Base-by-base conservation (phyloP, 768 basidiomycete genomes). In the Lactifluus pinguis region DNA sequence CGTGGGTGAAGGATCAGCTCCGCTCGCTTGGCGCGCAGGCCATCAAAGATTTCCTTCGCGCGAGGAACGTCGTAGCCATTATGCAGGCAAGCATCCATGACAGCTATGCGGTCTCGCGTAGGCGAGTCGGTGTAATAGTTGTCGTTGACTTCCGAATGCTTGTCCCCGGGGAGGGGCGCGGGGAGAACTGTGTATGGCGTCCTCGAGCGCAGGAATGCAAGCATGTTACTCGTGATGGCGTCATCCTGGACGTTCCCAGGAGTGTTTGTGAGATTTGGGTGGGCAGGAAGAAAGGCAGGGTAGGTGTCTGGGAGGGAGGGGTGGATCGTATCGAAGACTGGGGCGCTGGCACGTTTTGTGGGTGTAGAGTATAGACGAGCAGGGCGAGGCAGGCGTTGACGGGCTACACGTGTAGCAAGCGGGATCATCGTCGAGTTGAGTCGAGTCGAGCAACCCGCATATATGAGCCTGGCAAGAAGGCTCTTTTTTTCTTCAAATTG, bases 1-100 rank as follows among this genome's bases (percentile, higher is more conserved):
- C 77, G 73, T 3, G 68, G 55, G 11, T 81, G 75, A 21, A 84
- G 68, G 15, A 89, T 68, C 5, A 77, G 74, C 5, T 81, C 75
- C 0, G 76, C 75, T 0, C 80, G 66, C 0, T 72, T 65, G 9
- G 63, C 63, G 6, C 86, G 80, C 41, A 94, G 71, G 9, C 79
- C 76, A 50, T 83, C 80, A 64, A 94, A 92, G 25, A 95, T 80
- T 41, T 76, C 74, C 64, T 83, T 83, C 7, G 92, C 92, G 6
- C 93, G 86, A 0, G 80, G 76, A 0, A 93, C 83, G 69, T 93
- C 89, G 70, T 86, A 83, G 2, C 82, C 68, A 63, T 87, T 82
- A 70, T 86, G 80, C 13, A 95, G 73, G 69, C 93, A 95, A 4
- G 91, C 89, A 66, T 89, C 85, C 73, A 95, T 88, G 64, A 95